Conservation (phyloP, 768 basidiomycete species). For the Serendipita sp. region DNA sequence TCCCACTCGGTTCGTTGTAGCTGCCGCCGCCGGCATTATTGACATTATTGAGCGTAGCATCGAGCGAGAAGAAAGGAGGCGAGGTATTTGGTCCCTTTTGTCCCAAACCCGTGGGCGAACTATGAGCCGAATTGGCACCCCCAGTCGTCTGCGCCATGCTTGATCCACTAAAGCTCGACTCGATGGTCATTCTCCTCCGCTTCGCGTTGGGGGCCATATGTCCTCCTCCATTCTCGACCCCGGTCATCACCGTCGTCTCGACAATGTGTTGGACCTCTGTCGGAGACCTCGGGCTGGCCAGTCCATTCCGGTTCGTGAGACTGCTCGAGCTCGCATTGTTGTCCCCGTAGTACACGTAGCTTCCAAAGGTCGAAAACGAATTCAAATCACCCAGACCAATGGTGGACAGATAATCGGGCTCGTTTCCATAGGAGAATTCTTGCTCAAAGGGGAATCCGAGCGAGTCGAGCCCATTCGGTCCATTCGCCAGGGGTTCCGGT, state of each 20-base stretch:
- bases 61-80: constrained; percentile 5
- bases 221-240: neutral
- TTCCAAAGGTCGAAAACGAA: neutral
- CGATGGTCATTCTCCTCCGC: neutral
- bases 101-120: neutral
- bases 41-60: constrained; percentile 3
- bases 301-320: neutral
- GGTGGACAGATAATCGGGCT: neutral
- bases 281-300: neutral
- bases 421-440: neutral
- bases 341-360: neutral
- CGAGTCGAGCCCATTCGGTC: neutral
- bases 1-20: neutral
- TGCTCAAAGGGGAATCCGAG: neutral
- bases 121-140: neutral
- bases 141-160: neutral
- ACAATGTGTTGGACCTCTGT: constrained; percentile 2
- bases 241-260: constrained; percentile 2
- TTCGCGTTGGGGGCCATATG: constrained; percentile 5
- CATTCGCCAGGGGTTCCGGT: neutral
- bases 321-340: neutral
- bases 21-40: neutral
- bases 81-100: neutral
- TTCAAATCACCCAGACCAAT: neutral
- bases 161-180: neutral